Base-by-base conservation (phyloP, 176 grass and related monocot genomes). In the Oryza brachyantha region DNA sequence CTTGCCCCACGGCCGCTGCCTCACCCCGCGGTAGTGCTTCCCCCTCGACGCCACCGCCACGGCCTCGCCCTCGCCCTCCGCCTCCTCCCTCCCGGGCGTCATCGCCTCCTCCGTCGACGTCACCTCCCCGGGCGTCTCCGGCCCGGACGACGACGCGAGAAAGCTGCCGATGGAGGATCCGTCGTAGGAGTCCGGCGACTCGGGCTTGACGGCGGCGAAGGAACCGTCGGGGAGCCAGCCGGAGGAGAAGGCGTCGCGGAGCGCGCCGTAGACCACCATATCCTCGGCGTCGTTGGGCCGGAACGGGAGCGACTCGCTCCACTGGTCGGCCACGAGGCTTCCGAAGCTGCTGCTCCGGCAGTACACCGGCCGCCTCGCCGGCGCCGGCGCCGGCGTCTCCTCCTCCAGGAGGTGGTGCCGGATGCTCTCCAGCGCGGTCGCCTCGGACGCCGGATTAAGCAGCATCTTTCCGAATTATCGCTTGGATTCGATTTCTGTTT, bases 1-100 rank as follows among this genome's bases (percentile, higher is more conserved):
- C 71, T 99, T 99, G 26, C 96, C 96, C 96, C 96, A 99, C 13
- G 92, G 92, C 52, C 96, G 88, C 90, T 91, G 96, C 81, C 89
- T 70, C 73, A 97, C 90, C 0, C 93, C 93, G 24, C 90, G 45
- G 73, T 86, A 93, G 73, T 97, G 87, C 80, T 91, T 93, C 28
- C 88, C 87, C 83, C 79, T 84, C 64, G 41, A 63, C 19, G 71
- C 61, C 2, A 46, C 46, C 10, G 40, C 17, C 2, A 55, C 40
- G 2, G 28, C 48, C 7, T 52, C 46, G 46, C 5, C 62, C 25
- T 61, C 61, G 5, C 19, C 59, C 13, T 63, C 76, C 58, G 76
- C 76, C 58, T 79, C 70, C 10, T 58, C 16, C 13, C 5, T 58
- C 69, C 32, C 65, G 3, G 40, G 77, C 39, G 64, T 55, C 68